Evolutionary conservation across 1,284 basidiomycete species (phyloP).

Genomic region (Marasmius oreades): DNA sequence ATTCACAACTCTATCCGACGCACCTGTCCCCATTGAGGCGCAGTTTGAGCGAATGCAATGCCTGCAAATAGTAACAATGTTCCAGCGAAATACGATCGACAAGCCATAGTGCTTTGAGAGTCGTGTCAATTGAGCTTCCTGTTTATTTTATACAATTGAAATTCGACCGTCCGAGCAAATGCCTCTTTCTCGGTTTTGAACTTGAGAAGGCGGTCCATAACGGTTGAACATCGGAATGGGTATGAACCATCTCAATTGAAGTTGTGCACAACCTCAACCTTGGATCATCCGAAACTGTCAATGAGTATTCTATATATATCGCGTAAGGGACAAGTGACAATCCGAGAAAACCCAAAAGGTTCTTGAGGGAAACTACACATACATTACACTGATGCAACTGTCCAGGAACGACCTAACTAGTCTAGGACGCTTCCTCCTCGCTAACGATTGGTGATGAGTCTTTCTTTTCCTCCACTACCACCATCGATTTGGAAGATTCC

Average conservation of each 20-base stretch:
- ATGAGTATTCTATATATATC: too few species aligned
- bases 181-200: conserved; percentile 31
- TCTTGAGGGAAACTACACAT: too few species aligned
- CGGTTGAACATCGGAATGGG: background rate
- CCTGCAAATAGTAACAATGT: conserved; percentile 15
- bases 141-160: background rate
- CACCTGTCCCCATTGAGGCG: conserved; percentile 28
- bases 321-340: too few species aligned
- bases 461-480: background rate
- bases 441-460: background rate
- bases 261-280: background rate
- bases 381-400: too few species aligned
- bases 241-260: background rate
- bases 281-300: background rate
- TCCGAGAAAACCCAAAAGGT: too few species aligned
- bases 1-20: conserved; percentile 2
- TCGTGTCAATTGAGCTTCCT: background rate
- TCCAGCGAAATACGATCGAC: conserved; percentile 15
- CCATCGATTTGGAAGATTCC: conserved; percentile 11
- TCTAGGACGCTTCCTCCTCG: background rate
- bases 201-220: background rate
- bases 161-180: conserved; percentile 27
- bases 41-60: conserved; percentile 17
- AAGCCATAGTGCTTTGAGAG: conserved; percentile 14
- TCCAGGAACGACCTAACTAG: background rate